Percentiles rank a stretch among this genome's conserved stretches.
phyloP scores from a whole-genome alignment of 2,329 filamentous ascomycete genomes.

The Didymella glomerata region DNA sequence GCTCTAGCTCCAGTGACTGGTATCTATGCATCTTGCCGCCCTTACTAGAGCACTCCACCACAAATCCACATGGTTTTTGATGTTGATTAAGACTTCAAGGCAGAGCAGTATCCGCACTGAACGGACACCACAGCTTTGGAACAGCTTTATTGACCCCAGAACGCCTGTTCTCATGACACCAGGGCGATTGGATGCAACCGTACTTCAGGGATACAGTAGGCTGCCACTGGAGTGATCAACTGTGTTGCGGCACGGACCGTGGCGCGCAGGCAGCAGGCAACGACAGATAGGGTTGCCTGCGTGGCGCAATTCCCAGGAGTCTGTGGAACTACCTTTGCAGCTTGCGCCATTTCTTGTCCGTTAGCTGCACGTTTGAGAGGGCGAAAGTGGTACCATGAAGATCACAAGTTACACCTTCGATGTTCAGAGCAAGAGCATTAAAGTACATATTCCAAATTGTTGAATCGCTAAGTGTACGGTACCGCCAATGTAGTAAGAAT shows the following conservation, averaged over 20 bases:
- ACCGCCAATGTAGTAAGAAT: slow-evolving; percentile 13
- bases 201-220: too few relatives aligned
- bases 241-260: slow-evolving; percentile 7
- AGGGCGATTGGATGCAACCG: too few relatives aligned
- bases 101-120: too few relatives aligned
- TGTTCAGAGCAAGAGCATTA: neutral
- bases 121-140: too few relatives aligned
- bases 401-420: neutral
- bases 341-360: neutral
- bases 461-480: slow-evolving; percentile 9
- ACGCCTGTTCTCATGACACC: too few relatives aligned
- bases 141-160: too few relatives aligned
- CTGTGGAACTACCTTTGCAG: neutral
- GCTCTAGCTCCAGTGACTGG: too few relatives aligned
- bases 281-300: neutral
- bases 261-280: slow-evolving; percentile 3
- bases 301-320: neutral
- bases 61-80: too few relatives aligned
- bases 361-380: neutral
- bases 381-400: neutral
- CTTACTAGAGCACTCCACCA: too few relatives aligned
- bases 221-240: neutral
- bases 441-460: neutral
- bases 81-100: too few relatives aligned
- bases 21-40: too few relatives aligned